phyloP scores from a whole-genome alignment of 768 basidiomycete species.

The Boletus subparvulus region DNA sequence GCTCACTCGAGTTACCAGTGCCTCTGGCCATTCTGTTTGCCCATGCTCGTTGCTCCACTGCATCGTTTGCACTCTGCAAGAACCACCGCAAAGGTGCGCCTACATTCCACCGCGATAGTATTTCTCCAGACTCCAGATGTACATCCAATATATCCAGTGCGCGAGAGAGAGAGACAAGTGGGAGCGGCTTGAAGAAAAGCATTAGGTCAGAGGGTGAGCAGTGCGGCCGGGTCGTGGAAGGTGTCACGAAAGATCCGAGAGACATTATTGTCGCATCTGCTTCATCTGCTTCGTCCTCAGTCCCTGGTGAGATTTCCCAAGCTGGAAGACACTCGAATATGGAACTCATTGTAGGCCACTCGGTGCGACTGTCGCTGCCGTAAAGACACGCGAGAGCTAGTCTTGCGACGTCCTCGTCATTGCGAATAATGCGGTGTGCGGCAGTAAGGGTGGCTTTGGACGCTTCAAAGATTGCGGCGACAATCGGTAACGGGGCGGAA shows the following conservation, averaged over 20 bases:
- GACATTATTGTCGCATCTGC: constrained; percentile 82
- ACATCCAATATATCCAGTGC: constrained; percentile 90
- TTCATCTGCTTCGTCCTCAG: constrained; percentile 65
- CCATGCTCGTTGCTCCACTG: constrained; percentile 72
- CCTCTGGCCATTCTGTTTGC: constrained; percentile 84
- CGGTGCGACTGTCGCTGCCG: constrained; percentile 65
- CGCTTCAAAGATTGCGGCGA: constrained; percentile 78
- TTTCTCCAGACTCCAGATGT: constrained; percentile 92
- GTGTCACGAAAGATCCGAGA: constrained; percentile 75
- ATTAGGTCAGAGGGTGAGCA: constrained; percentile 70
- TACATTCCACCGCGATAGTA: constrained; percentile 83
- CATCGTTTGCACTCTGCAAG: constrained; percentile 68
- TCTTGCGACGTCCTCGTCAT: constrained; percentile 82
- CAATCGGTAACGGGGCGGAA: constrained; percentile 61
- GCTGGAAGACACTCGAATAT: constrained; percentile 97
- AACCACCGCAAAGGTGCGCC: constrained; percentile 89
- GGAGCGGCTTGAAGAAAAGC: constrained; percentile 80
- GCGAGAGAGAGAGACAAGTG: constrained; percentile 69
- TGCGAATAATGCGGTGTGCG: constrained; percentile 69
- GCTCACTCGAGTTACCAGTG: constrained; percentile 54
- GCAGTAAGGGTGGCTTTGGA: constrained; percentile 85
- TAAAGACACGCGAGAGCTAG: constrained; percentile 89
- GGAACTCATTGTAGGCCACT: constrained; percentile 83
- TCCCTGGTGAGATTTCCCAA: constrained; percentile 65
- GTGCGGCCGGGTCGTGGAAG: constrained; percentile 57